Percentiles rank a stretch among this genome's conserved stretches.
Evolutionary conservation across 176 grass and related monocot genomes (phyloP).

Genomic region (Oryza glumipatula): DNA sequence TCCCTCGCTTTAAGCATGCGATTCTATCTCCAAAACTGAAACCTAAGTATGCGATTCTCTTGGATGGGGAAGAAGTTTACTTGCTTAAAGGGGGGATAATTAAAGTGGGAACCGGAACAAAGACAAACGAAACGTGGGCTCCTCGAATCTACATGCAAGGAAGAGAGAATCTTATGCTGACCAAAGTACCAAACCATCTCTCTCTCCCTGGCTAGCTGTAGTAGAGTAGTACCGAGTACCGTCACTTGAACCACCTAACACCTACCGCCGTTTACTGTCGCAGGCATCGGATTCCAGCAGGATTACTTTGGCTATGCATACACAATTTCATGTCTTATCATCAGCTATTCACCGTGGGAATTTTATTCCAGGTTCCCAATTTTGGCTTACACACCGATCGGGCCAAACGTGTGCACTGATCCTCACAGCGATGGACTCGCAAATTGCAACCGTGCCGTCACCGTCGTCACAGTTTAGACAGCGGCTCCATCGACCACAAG

Average conservation of each 20-base stretch:
- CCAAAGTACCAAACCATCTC: not conserved
- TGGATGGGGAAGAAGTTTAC: not conserved
- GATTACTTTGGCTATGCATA: not conserved
- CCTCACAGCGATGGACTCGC: not conserved
- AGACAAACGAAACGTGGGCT: conserved; percentile 37
- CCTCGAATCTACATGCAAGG: conserved; percentile 28
- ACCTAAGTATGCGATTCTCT: conserved; percentile 43
- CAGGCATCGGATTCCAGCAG: conserved; percentile 28
- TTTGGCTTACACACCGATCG: not conserved
- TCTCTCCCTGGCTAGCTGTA: not conserved
- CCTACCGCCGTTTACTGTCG: not conserved
- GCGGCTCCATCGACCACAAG: not conserved
- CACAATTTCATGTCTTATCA: not conserved
- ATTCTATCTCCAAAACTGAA: conserved; percentile 34
- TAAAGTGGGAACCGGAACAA: conserved; percentile 40
- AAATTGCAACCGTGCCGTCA: not conserved
- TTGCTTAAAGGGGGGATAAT: conserved; percentile 16
- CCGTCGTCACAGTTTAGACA: not conserved
- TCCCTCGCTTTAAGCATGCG: conserved; percentile 33
- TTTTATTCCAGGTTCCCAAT: not conserved
- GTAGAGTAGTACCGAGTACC: not conserved
- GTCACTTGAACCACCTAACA: not conserved
- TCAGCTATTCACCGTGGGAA: not conserved
- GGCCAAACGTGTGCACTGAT: not conserved
- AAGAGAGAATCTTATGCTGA: conserved; percentile 42